Percentiles rank a stretch among this genome's conserved stretches.
phyloP scores from a whole-genome alignment of 2,329 filamentous ascomycete genomes.

The Dactylellina haptotyla region DNA sequence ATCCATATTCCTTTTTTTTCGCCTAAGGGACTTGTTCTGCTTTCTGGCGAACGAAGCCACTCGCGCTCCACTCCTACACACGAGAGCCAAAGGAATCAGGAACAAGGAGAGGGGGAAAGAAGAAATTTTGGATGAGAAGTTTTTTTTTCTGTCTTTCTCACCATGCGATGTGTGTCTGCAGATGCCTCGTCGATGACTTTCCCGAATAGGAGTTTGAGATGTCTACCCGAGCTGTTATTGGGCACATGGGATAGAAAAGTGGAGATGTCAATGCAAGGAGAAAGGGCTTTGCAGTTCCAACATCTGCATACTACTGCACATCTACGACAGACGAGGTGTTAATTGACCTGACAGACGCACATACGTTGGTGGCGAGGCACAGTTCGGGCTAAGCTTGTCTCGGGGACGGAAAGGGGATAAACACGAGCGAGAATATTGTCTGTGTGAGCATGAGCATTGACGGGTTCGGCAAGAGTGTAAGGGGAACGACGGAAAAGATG shows the following conservation, averaged over 20 bases:
- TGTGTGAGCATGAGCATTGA: not conserved
- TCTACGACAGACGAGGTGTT: not conserved
- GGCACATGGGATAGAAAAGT: slow-evolving; percentile 11
- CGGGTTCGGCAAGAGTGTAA: slow-evolving; percentile 35
- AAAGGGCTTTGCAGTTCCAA: slow-evolving; percentile 24
- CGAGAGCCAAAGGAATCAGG: not conserved
- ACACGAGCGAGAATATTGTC: not conserved
- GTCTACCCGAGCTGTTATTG: slow-evolving; percentile 19
- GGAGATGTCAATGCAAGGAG: slow-evolving; percentile 51
- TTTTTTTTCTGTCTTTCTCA: not conserved
- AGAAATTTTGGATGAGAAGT: not conserved
- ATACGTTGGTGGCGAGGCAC: slow-evolving; percentile 7
- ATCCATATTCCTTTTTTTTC: not conserved
- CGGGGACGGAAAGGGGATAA: slow-evolving; percentile 27
- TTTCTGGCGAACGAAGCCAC: not conserved
- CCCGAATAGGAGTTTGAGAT: slow-evolving; percentile 32
- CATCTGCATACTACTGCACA: slow-evolving; percentile 4
- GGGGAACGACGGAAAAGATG: not conserved
- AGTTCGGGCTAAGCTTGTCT: slow-evolving; percentile 6
- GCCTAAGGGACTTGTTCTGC: not conserved
- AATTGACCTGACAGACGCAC: slow-evolving; percentile 9
- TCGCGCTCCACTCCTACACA: not conserved
- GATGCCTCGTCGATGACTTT: slow-evolving; percentile 24
- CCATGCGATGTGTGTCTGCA: slow-evolving; percentile 4
- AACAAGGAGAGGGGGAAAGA: not conserved